Base-by-base conservation (phyloP, 2,329 filamentous ascomycete genomes). In the Fusarium sororula region DNA sequence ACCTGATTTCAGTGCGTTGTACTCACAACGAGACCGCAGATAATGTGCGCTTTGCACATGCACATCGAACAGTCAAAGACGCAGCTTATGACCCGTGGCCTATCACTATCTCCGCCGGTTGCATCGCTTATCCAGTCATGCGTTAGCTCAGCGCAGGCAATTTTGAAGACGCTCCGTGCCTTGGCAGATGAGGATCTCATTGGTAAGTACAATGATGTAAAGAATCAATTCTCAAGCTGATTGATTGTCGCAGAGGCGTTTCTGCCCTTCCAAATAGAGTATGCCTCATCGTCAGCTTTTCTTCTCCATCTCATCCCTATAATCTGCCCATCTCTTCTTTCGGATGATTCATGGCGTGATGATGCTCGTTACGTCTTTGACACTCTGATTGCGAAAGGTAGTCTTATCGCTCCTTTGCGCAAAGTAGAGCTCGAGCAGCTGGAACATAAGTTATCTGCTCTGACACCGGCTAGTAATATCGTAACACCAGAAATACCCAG, bases 201-300 rank as follows among this genome's bases (percentile, higher is more conserved):
- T 6, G 76, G 76, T 76, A 62, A 35, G 71, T 32, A 32, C 5
- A 32, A 32, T 12, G 30, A 32, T 32, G 30, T 32, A 6, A 32
- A 32, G 30, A 1, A 6, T 14, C 3, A 11, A 20, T 1, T 1
- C 3, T 24, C 1, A 14, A 14, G 28, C 41, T 67, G n/a, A 71
- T 22, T 4, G 5, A 0, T 3, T 18, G 1, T 3, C 11, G 5
- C 5, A 53, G 76, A 78, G 45, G 80, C 82, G 4, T 84, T 84
- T 17, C 30, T 84, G 4, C 83, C 83, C 0, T 84, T 84, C 18
- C 83, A 84, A 48, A 79, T 84, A 17, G 83, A 84, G 64, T 82
- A 83, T 42, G 82, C 83, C 11, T 84, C 82, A 13, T 84, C 83
- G 1, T 84, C 83, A 4, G 81, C 82, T 0, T 84, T 84, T 41